A percentile compares a stretch with the other conserved stretches of the same genome.
Conservation (phyloP, 805 yeast species). For the Metschnikowia cerradonensis region DNA sequence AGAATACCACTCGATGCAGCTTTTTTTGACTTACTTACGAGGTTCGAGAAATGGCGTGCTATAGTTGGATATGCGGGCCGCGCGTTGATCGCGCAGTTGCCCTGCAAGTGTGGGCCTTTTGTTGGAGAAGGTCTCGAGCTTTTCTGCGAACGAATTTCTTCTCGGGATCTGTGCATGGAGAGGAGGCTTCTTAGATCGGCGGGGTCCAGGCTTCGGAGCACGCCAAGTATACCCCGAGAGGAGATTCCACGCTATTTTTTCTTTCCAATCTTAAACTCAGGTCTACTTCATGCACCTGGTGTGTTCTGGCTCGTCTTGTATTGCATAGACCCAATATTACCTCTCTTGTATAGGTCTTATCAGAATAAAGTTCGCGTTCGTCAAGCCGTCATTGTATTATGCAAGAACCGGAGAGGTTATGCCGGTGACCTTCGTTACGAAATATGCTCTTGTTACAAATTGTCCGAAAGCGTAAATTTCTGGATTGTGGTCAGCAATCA, state of each 20-base stretch:
- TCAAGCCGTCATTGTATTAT: not conserved
- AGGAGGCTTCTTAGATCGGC: not conserved
- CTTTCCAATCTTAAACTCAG: no score
- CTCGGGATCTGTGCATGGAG: not conserved
- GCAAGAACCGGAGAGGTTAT: not conserved
- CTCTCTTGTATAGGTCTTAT: not conserved
- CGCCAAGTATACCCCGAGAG: no score
- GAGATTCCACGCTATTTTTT: no score
- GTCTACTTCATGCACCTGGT: no score
- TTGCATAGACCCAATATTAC: no score
- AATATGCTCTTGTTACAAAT: not conserved
- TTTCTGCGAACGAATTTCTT: not conserved
- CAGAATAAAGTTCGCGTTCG: not conserved
- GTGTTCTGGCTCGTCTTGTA: no score
- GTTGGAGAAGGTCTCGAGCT: not conserved
- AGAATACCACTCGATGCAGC: not conserved
- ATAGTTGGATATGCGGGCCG: not conserved
- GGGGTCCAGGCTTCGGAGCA: not conserved
- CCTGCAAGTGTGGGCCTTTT: not conserved
- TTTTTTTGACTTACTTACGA: not conserved
- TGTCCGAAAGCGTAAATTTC: no score
- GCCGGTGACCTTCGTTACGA: not conserved
- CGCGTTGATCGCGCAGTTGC: not conserved
- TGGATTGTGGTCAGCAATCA: not conserved
- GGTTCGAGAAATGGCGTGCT: conserved; percentile 1